Base-by-base conservation (phyloP, 371 early-diverging fungal species). In the Lichtheimia ornata region DNA sequence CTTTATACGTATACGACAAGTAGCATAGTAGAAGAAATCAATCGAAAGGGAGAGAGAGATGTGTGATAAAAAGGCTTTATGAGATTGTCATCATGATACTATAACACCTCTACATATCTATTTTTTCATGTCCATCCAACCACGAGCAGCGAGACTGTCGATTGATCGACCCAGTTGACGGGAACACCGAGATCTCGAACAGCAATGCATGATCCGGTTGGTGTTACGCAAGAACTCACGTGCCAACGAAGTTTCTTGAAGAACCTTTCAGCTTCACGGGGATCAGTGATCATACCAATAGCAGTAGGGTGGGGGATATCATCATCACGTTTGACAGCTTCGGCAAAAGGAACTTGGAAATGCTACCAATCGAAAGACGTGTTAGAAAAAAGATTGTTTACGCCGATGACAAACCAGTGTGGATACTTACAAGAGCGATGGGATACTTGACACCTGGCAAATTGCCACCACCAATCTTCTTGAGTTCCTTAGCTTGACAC, bases 301-400 rank as follows among this genome's bases (percentile, higher is more conserved):
- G 93, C 87, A 2, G 81, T 87, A 5, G 88, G 82, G n/a, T n/a
- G n/a, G 1, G 70, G 41, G 30, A 93, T 67, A 9, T 71, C 86
- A 5, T 84, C 84, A 0, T 82, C 80, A 43, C 82, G 65, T 62
- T 82, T 82, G 63, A 95, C 65, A 0, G 68, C 64, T 28, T 79
- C 77, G 5, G 91, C 84, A 68, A 88, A 87, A 9, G 88, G 89
- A 2, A 93, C 91, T 70, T 94, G 94, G 75, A 84, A 94, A 1
- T 50, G 58, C 58, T 57, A 57, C 22, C 22, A 22, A 22, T 1
- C 22, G 22, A 22, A 22, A 22, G 22, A 22, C 22, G 22, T 22
- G 22, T 22, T 22, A 22, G 22, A 22, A 22, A 22, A 22, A 2
- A 22, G 2, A 2, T 22, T 22, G 22, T 22, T 22, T 2, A 22